Evolutionary conservation across 352 stramenopile species (phyloP).

Genomic region (Thraustochytrium striatum): DNA sequence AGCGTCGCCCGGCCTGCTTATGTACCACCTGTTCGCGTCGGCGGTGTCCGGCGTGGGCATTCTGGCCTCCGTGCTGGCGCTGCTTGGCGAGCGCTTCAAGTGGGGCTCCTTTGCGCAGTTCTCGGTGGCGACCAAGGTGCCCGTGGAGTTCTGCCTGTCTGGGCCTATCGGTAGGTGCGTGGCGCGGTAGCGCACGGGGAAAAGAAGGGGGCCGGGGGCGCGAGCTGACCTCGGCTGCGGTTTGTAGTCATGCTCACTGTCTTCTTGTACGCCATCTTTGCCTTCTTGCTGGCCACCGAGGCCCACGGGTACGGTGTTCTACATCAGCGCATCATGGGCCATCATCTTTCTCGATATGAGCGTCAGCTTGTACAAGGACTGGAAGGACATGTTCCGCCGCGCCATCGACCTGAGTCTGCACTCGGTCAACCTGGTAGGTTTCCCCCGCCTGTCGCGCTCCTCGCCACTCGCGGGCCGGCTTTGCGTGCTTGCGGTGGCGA

Average conservation of each 20-base stretch:
- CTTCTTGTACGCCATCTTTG: slow-evolving; percentile 28
- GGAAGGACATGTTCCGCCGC: not conserved
- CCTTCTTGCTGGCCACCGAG: slow-evolving; percentile 40
- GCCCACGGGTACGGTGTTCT: slow-evolving; percentile 30
- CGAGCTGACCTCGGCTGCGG: not conserved
- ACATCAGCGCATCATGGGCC: slow-evolving; percentile 42
- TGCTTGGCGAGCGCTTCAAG: slow-evolving; percentile 18
- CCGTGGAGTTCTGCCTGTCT: slow-evolving; percentile 13
- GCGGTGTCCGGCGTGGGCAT: slow-evolving; percentile 9
- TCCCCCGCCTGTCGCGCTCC: too few species aligned
- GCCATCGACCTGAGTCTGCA: slow-evolving; percentile 28
- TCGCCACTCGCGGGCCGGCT: too few species aligned
- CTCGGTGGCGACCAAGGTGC: slow-evolving; percentile 32
- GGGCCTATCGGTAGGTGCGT: slow-evolving; percentile 34
- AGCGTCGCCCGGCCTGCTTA: not conserved
- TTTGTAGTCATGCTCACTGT: slow-evolving; percentile 13
- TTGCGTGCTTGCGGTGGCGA: too few species aligned
- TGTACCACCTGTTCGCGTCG: slow-evolving; percentile 42
- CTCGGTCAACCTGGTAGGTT: slow-evolving; percentile 16
- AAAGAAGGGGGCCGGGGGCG: not conserved
- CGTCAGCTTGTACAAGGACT: slow-evolving; percentile 30
- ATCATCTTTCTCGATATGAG: slow-evolving; percentile 43
- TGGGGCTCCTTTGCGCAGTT: slow-evolving; percentile 16
- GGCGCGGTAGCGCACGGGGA: not conserved
- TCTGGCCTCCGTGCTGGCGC: slow-evolving; percentile 5